These are phyloP conservation scores for Venturia nashicola DNA, from an alignment of 2,329 filamentous ascomycete species.

Conservation along the genomic window DNA sequence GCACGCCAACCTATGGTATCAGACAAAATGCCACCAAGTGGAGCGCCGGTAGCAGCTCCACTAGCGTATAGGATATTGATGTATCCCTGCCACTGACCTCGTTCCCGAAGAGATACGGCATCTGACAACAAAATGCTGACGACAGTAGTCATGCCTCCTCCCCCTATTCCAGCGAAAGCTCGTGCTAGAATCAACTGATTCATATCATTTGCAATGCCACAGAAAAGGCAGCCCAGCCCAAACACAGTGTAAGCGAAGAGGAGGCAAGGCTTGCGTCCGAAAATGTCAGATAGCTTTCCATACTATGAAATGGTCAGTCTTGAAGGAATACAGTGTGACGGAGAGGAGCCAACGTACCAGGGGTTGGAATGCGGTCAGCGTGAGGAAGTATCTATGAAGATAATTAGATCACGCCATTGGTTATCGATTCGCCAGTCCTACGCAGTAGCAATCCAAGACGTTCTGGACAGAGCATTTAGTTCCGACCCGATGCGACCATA, in stretches of 20 bases:
- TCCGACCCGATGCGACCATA: constrained; percentile 69
- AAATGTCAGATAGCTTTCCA: constrained; percentile 59
- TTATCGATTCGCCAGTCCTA: constrained; percentile 14
- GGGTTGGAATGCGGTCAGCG: constrained; percentile 62
- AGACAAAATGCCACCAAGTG: constrained; percentile 57
- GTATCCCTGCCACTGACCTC: constrained; percentile 63
- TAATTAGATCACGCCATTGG: background rate
- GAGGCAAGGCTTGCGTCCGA: constrained; percentile 54
- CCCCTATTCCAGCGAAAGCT: constrained; percentile 52
- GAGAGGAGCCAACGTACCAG: constrained; percentile 21
- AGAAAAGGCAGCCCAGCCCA: constrained; percentile 49
- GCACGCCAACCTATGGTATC: constrained; percentile 67
- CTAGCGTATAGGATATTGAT: constrained; percentile 60
- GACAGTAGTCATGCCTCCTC: constrained; percentile 60
- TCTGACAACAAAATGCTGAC: constrained; percentile 60
- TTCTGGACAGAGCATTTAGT: constrained; percentile 59
- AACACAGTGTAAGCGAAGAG: constrained; percentile 54
- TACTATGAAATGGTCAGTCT: constrained; percentile 27
- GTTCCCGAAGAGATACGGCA: constrained; percentile 54
- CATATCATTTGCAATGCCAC: constrained; percentile 52
- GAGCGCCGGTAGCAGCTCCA: constrained; percentile 57
- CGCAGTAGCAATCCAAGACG: constrained; percentile 61
- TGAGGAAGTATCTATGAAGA: constrained; percentile 51
- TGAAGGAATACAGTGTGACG: background rate
- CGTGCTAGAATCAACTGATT: constrained; percentile 53